A percentile compares a stretch with the other conserved stretches of the same genome.
phyloP scores from a whole-genome alignment of 2,329 filamentous ascomycete genomes.

The Aspergillus glaucus region DNA sequence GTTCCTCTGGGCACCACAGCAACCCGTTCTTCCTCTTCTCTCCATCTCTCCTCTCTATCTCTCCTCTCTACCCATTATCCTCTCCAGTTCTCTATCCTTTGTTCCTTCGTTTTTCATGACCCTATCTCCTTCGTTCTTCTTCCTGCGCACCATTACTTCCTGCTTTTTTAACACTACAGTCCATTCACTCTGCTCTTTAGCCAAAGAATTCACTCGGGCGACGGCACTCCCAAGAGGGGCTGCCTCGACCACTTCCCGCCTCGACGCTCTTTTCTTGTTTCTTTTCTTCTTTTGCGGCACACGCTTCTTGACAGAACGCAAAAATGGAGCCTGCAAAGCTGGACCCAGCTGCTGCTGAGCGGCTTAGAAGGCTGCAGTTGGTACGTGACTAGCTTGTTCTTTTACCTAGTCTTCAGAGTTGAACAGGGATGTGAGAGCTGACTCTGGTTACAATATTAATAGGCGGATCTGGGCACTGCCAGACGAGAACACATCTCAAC shows the following conservation, averaged over 20 bases:
- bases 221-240: not conserved
- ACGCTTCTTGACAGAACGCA: not conserved
- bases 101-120: not conserved
- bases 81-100: not conserved
- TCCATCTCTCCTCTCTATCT: not conserved
- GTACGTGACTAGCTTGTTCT: conserved; percentile 8
- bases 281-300: not conserved
- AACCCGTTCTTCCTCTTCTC: not conserved
- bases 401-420: not conserved
- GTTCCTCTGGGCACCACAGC: not conserved
- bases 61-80: not conserved
- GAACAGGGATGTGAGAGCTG: not conserved
- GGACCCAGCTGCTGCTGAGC: conserved; percentile 9
- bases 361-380: conserved; percentile 25
- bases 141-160: too few relatives aligned
- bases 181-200: too few relatives aligned
- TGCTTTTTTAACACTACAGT: too few relatives aligned
- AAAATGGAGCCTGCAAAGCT: conserved; percentile 4
- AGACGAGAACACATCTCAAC: conserved; percentile 34
- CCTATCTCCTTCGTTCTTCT: too few relatives aligned
- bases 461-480: conserved; percentile 34
- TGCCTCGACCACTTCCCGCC: not conserved
- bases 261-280: not conserved
- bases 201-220: too few relatives aligned
- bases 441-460: not conserved